These are phyloP conservation scores for Gilbertella persicaria DNA, from an alignment of 371 early-diverging fungal genomes.

Conservation along the genomic window DNA sequence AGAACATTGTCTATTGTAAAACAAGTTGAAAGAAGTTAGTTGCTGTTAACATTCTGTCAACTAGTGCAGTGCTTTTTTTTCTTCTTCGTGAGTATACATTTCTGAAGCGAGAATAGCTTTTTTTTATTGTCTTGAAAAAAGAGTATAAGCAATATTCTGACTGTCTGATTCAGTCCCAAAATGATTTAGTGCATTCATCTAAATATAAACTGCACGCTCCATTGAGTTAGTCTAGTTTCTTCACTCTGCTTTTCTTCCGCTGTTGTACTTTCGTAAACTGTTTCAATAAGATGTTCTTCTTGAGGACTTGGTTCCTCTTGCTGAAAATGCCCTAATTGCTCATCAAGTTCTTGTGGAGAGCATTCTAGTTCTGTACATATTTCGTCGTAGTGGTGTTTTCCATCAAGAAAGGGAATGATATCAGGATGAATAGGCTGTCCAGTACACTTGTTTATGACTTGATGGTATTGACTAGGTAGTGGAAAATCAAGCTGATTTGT, in stretches of 20 bases:
- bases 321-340: conserved; percentile 38
- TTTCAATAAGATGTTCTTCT: conserved; percentile 1
- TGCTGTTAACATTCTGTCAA: too few relatives aligned
- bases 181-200: too few relatives aligned
- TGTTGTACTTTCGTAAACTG: conserved; percentile 9
- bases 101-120: too few relatives aligned
- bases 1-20: too few relatives aligned
- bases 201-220: conserved; percentile 29
- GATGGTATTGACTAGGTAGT: conserved; percentile 16
- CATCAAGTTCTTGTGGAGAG: conserved; percentile 59
- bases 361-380: conserved; percentile 69
- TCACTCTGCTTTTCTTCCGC: conserved; percentile 12
- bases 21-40: too few relatives aligned
- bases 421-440: conserved; percentile 42
- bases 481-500: conserved; percentile 8
- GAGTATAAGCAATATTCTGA: too few relatives aligned
- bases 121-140: too few relatives aligned
- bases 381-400: conserved; percentile 73
- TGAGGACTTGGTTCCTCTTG: conserved; percentile 1
- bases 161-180: too few relatives aligned
- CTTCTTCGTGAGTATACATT: too few relatives aligned
- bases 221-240: conserved; percentile 12
- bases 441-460: conserved; percentile 37
- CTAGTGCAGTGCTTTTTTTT: too few relatives aligned
- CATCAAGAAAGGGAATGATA: conserved; percentile 60